These are phyloP conservation scores for Ganoderma lucidum DNA, from an alignment of 1,284 basidiomycete genomes.

Conservation along the genomic window DNA sequence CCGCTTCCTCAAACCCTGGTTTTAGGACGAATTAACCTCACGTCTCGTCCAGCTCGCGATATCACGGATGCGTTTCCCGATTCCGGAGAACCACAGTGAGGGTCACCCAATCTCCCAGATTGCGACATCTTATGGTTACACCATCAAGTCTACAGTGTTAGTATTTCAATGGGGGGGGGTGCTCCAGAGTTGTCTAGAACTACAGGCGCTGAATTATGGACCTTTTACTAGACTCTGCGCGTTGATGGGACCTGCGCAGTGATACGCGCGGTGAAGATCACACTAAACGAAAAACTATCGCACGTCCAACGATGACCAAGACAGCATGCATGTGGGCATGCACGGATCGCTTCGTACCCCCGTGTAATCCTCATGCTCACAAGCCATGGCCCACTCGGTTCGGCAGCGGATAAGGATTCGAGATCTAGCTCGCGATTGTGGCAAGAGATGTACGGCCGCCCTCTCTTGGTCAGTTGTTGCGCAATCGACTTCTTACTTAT, in stretches of 20 bases:
- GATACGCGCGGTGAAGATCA: slow-evolving; percentile 6
- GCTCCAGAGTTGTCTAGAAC: neutral
- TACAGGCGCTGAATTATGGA: neutral
- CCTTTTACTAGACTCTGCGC: neutral
- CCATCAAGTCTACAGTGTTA: neutral
- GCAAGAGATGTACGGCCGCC: neutral
- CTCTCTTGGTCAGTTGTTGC: neutral
- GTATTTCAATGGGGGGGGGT: neutral
- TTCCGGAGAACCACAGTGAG: neutral
- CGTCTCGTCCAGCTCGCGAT: neutral
- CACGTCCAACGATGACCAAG: neutral
- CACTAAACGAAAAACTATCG: neutral
- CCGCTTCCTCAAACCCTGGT: neutral
- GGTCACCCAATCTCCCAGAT: neutral
- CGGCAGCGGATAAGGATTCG: neutral
- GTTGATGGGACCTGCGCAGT: slow-evolving; percentile 12
- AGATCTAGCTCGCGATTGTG: neutral
- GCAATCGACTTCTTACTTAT: neutral
- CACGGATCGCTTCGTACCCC: neutral
- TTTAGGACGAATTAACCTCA: neutral
- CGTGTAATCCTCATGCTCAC: neutral
- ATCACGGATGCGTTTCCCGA: neutral
- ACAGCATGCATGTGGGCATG: neutral
- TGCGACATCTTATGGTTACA: slow-evolving; percentile 1
- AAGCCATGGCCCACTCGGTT: neutral